Evolutionary conservation across 2,329 filamentous ascomycete genomes (phyloP), one percentile per base, ranked within the genome.

Genomic region (Aureobasidium sp.): DNA sequence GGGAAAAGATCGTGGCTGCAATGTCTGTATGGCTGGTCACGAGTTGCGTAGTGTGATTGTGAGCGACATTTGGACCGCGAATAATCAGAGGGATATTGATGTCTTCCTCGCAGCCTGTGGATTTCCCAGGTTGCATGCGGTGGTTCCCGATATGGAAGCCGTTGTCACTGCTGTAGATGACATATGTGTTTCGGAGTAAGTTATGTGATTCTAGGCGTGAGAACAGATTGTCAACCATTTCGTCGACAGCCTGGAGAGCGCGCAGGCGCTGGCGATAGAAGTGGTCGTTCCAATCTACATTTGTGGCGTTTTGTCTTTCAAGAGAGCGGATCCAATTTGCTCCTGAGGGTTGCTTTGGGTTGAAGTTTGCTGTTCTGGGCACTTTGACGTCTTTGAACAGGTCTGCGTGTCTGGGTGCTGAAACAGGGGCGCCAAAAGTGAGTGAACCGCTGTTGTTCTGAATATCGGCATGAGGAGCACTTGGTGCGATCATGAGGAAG

Each of bases 401-500:
- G 68, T 86, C 72, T 44, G 78, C 75, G 64, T 91, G 86, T 47
- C 86, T 77, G 45, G 83, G 75, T 0, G 85, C 79, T 0, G 86
- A 79, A 16, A 87, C 76, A 0, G 85, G 85, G 0, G 77, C 76
- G 5, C 77, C 74, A 68, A 82, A 64, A 64, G 10, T 67, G 68
- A 27, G 65, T 2, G 66, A 64, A 41, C 70, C 68, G 13, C 69
- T 79, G 77, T 45, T 66, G 60, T 70, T 64, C 47, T 78, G 69
- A 4, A 81, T 74, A 63, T 86, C 84, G 27, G 80, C 80, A 66
- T 91, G 88, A 0, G 88, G 87, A 0, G 83, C 86, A 6, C 86
- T 79, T 0, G 87, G 88, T 0, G 87, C 83, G 9, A 88, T 77
- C 0, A 79, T 80, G 4, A 91, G 70, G 68, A 90, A 90, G 72